Percentiles rank a stretch among this genome's conserved stretches.
These are phyloP conservation scores for Exsudoporus floridanus DNA, from an alignment of 1,284 basidiomycete species.

Conservation along the genomic window DNA sequence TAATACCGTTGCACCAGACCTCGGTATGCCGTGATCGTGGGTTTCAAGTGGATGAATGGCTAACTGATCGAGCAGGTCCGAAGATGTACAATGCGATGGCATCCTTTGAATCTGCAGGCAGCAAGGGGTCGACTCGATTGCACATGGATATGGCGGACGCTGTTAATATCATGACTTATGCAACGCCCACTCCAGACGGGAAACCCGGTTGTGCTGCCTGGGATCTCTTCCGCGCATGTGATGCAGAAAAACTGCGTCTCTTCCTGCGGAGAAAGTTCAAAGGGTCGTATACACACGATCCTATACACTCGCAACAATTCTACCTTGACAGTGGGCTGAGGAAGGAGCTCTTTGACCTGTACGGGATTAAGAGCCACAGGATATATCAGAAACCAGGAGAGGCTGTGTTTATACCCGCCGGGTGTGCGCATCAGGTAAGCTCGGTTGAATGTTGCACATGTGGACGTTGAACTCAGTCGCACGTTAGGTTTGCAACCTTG, in stretches of 20 bases:
- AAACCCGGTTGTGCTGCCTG: constrained; percentile 82
- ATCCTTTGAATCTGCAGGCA: constrained; percentile 58
- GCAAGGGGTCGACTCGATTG: constrained; percentile 80
- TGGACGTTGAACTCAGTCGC: background rate
- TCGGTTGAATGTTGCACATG: background rate
- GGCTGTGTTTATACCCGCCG: constrained; percentile 93
- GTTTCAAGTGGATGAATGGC: background rate
- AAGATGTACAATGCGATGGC: constrained; percentile 83
- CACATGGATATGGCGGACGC: constrained; percentile 98
- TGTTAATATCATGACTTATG: constrained; percentile 87
- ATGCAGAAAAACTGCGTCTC: constrained; percentile 73
- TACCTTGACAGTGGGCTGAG: constrained; percentile 77
- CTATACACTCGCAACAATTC: constrained; percentile 88
- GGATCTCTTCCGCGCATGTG: constrained; percentile 87
- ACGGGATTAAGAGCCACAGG: constrained; percentile 76
- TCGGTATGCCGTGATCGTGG: constrained; percentile 50
- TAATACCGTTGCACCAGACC: constrained; percentile 83
- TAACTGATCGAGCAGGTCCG: constrained; percentile 54
- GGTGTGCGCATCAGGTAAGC: constrained; percentile 89
- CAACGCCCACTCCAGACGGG: constrained; percentile 61
- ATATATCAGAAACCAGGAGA: constrained; percentile 92
- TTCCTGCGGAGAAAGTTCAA: constrained; percentile 69
- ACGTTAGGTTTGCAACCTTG: constrained; percentile 72
- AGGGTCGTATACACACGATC: constrained; percentile 62
- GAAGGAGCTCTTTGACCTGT: constrained; percentile 63